Conservation (phyloP, 352 stramenopile species). For the Ochromonadaceae sp. region DNA sequence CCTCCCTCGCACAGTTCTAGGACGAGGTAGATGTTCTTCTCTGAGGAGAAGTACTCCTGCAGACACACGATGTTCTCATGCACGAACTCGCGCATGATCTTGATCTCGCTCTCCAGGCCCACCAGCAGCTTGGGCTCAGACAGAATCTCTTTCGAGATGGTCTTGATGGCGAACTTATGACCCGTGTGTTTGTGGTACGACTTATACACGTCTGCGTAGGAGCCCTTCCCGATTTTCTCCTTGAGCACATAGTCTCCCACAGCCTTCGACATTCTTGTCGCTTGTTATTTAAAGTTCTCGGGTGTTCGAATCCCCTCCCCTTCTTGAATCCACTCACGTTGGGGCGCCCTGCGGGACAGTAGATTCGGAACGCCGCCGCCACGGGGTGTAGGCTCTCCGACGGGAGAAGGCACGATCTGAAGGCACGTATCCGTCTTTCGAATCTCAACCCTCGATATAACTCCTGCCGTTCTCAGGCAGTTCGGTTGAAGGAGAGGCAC, state of each 20-base stretch:
- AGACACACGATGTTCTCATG: slow-evolving; percentile 5
- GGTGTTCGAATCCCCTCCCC: too few relatives aligned
- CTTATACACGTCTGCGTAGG: slow-evolving; percentile 6
- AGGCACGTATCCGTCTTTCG: too few relatives aligned
- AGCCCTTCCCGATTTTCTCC: neutral
- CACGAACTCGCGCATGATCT: slow-evolving; percentile 9
- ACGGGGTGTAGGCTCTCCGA: too few relatives aligned
- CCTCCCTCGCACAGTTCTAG: slow-evolving; percentile 4
- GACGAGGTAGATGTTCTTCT: slow-evolving; percentile 8
- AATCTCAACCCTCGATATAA: too few relatives aligned
- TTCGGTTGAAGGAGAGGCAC: too few relatives aligned
- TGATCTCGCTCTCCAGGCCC: slow-evolving; percentile 3
- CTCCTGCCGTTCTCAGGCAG: too few relatives aligned
- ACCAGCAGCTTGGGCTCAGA: neutral
- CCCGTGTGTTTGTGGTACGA: neutral
- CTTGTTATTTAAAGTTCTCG: too few relatives aligned
- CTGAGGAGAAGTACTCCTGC: neutral
- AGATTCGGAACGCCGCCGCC: too few relatives aligned
- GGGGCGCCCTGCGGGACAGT: too few relatives aligned
- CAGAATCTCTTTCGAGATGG: slow-evolving; percentile 8
- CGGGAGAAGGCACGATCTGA: too few relatives aligned
- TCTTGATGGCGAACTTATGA: slow-evolving; percentile 2
- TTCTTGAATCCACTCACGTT: too few relatives aligned
- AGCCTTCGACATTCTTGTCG: slow-evolving; percentile 12
- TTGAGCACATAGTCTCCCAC: slow-evolving; percentile 7